phyloP scores from a whole-genome alignment of 2,329 filamentous ascomycete species.

The Cucurbitaria berberidis region DNA sequence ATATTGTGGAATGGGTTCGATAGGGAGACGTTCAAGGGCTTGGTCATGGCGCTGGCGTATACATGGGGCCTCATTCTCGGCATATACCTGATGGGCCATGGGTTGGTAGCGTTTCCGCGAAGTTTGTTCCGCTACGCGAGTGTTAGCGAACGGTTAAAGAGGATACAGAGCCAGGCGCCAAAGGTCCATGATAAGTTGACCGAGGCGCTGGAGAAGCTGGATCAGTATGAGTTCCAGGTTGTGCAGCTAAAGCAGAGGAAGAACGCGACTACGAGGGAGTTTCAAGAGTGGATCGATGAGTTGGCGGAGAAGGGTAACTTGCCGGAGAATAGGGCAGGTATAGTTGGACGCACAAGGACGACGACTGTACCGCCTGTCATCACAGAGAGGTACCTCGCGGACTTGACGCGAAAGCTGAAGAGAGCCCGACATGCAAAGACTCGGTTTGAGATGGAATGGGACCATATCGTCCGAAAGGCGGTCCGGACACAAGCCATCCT shows the following conservation, averaged over 20 bases:
- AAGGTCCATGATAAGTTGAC: constrained; percentile 85
- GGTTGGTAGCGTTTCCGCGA: constrained; percentile 87
- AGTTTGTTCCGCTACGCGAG: constrained; percentile 80
- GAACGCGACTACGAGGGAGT: constrained; percentile 74
- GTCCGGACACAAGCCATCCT: constrained; percentile 79
- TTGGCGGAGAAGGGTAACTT: constrained; percentile 77
- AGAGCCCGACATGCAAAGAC: constrained; percentile 83
- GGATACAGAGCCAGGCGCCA: constrained; percentile 80
- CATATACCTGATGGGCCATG: constrained; percentile 98
- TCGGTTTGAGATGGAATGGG: constrained; percentile 87
- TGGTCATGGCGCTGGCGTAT: constrained; percentile 93
- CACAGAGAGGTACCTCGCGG: constrained; percentile 90
- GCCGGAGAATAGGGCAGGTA: constrained; percentile 61
- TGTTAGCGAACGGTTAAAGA: constrained; percentile 73
- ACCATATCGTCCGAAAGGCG: constrained; percentile 75
- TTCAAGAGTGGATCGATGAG: constrained; percentile 96
- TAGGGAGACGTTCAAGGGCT: constrained; percentile 74
- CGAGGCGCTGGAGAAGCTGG: constrained; percentile 79
- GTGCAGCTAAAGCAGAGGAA: constrained; percentile 80
- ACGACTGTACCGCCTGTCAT: constrained; percentile 76
- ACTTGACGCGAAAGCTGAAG: constrained; percentile 81
- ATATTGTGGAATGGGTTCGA: constrained; percentile 78
- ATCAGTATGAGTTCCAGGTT: constrained; percentile 82
- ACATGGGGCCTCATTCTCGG: constrained; percentile 90
- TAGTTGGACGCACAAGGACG: constrained; percentile 36